phyloP scores from a whole-genome alignment of 345 rosid species.

The Streptanthus diversifolius region DNA sequence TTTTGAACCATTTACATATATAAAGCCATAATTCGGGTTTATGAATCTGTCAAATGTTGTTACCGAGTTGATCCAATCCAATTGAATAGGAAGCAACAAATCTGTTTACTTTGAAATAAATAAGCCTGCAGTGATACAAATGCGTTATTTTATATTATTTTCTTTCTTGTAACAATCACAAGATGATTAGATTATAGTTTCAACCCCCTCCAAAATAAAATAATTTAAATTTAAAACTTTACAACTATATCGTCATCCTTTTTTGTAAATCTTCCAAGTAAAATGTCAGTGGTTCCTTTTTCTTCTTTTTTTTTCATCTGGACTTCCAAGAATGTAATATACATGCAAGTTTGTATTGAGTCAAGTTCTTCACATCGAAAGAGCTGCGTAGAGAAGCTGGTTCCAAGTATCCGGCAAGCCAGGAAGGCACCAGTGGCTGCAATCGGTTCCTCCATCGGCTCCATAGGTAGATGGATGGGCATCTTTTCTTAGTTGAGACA shows the following conservation, averaged over 20 bases:
- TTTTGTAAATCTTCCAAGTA: conserved; percentile 17
- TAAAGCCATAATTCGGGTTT: not conserved
- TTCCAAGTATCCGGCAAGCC: conserved; percentile 97
- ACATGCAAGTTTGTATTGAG: conserved; percentile 13
- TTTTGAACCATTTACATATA: not conserved
- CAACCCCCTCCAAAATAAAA: not conserved
- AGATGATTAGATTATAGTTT: not conserved
- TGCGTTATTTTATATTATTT: conserved; percentile 1
- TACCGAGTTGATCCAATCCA: not conserved
- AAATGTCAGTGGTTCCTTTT: conserved; percentile 4
- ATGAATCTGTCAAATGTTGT: not conserved
- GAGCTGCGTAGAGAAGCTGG: conserved; percentile 85
- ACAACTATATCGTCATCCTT: conserved; percentile 1
- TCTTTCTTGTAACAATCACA: conserved; percentile 8
- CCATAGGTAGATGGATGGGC: conserved; percentile 81
- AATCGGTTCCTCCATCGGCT: conserved; percentile 53
- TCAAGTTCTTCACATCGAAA: conserved; percentile 41
- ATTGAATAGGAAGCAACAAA: not conserved
- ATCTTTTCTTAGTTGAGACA: conserved; percentile 86
- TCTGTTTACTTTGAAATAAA: not conserved
- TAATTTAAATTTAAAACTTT: not conserved
- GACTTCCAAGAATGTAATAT: conserved; percentile 16
- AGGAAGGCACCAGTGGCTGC: conserved; percentile 98
- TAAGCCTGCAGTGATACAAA: not conserved
- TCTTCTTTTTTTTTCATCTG: not conserved